phyloP scores from a whole-genome alignment of 2,329 filamentous ascomycete genomes.

The Aspergillus sp. region DNA sequence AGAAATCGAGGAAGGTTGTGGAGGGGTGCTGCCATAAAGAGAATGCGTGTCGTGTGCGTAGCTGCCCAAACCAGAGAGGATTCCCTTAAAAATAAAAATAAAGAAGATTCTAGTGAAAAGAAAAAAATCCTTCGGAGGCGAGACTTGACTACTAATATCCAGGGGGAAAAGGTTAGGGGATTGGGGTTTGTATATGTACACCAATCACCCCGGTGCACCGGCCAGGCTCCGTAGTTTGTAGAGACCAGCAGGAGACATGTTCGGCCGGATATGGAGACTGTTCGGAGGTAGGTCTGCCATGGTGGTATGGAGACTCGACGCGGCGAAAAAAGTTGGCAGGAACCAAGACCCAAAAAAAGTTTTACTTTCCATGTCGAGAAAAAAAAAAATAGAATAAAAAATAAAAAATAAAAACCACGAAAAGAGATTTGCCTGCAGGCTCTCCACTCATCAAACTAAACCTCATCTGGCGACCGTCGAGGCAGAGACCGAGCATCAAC shows the following conservation, averaged over 20 bases:
- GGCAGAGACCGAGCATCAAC: constrained; percentile 4
- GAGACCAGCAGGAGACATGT: constrained; percentile 5
- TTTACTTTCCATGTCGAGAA: background rate
- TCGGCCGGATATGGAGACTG: constrained; percentile 15
- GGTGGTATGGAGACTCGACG: background rate
- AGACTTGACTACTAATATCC: background rate
- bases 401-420: background rate
- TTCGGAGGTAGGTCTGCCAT: constrained; percentile 8
- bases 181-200: constrained; percentile 3
- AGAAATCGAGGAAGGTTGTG: background rate
- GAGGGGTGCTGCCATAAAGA: constrained; percentile 1
- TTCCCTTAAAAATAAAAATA: background rate
- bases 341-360: background rate
- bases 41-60: constrained; percentile 1
- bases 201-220: constrained; percentile 3
- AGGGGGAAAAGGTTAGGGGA: background rate
- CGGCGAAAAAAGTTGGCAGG: constrained; percentile 6
- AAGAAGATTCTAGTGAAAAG: background rate
- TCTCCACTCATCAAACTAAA: background rate
- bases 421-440: constrained; percentile 1
- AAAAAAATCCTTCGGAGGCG: constrained; percentile 1
- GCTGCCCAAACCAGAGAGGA: constrained; percentile 2
- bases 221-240: background rate
- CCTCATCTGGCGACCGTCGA: background rate
- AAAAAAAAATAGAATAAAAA: background rate